Percentiles rank a stretch among this genome's conserved stretches.
phyloP scores from a whole-genome alignment of 2,329 filamentous ascomycete species.

The Trichoderma endophyticum region DNA sequence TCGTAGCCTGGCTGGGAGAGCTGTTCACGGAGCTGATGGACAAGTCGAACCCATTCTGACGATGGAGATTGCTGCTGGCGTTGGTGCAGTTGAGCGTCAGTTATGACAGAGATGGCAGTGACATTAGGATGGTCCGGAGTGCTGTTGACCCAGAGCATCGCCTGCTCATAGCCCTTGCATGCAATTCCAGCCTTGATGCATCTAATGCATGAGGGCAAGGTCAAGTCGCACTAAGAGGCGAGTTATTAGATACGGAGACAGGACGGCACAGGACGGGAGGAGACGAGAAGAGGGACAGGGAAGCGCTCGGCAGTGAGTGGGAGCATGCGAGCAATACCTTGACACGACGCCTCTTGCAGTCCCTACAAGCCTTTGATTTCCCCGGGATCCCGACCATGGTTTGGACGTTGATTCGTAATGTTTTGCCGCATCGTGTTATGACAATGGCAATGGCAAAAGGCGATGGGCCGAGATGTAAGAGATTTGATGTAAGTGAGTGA shows the following conservation, averaged over 20 bases:
- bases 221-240: not conserved
- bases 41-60: not conserved
- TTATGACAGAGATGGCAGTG: not conserved
- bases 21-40: not conserved
- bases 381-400: not conserved
- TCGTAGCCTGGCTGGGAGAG: not conserved
- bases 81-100: not conserved
- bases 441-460: not conserved
- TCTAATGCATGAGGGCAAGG: not conserved
- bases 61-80: not conserved
- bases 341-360: not conserved
- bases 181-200: not conserved
- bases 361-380: not conserved
- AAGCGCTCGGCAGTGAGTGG: not conserved
- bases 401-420: not conserved
- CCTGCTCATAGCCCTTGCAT: not conserved
- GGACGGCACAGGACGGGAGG: not conserved
- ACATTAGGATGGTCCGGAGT: not conserved
- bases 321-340: not conserved
- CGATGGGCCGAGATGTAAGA: not conserved
- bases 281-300: not conserved
- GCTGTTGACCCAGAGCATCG: not conserved
- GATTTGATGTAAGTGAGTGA: not conserved
- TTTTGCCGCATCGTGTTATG: not conserved
- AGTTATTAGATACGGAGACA: not conserved